Conservation (phyloP, 257 asterid species). For the Agastache rugosa region DNA sequence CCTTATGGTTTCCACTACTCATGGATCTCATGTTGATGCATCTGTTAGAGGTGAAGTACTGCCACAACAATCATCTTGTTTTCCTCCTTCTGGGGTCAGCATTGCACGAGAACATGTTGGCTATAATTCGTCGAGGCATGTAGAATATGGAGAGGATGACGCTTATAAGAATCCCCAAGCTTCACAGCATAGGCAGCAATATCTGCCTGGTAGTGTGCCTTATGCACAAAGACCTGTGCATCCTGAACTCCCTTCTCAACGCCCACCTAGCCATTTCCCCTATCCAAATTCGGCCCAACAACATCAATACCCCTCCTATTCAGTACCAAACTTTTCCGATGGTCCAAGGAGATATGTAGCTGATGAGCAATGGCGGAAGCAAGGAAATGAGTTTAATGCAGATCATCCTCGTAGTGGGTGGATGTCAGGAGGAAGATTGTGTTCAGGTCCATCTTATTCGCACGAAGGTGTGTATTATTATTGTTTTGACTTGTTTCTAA, state of each 20-base stretch:
- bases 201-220: slow-evolving; percentile 57
- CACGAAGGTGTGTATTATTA: slow-evolving; percentile 33
- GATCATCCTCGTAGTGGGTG: slow-evolving; percentile 44
- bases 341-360: slow-evolving; percentile 43
- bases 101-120: slow-evolving; percentile 58
- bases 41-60: slow-evolving; percentile 55
- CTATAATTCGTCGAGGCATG: slow-evolving; percentile 56
- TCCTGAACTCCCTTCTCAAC: slow-evolving; percentile 60
- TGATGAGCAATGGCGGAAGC: slow-evolving; percentile 50
- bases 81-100: slow-evolving; percentile 60
- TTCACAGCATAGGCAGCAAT: slow-evolving; percentile 60
- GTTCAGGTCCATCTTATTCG: slow-evolving; percentile 46
- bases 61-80: slow-evolving; percentile 60
- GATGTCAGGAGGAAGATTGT: slow-evolving; percentile 46
- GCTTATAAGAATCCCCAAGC: slow-evolving; percentile 57
- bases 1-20: slow-evolving; percentile 47
- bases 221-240: slow-evolving; percentile 72
- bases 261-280: slow-evolving; percentile 45
- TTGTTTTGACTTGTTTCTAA: slow-evolving; percentile 6
- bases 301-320: slow-evolving; percentile 45
- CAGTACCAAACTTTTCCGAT: slow-evolving; percentile 50
- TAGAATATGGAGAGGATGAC: slow-evolving; percentile 61
- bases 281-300: slow-evolving; percentile 48
- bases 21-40: slow-evolving; percentile 53
- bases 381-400: slow-evolving; percentile 40